Conservation (phyloP, 2,329 filamentous ascomycete species). For the Colletotrichum kahawae region DNA sequence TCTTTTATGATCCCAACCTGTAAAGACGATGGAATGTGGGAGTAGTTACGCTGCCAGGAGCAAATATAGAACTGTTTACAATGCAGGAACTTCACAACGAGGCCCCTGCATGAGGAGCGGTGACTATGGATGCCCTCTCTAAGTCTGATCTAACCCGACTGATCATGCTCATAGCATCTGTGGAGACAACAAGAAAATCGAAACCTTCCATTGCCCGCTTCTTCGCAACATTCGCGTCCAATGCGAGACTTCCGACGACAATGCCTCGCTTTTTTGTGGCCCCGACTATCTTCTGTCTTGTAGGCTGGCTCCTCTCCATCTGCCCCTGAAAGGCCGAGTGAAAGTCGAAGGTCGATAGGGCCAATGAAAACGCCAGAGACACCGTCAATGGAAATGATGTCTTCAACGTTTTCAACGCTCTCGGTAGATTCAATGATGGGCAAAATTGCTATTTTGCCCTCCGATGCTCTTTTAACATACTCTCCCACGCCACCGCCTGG, state of each 20-base stretch:
- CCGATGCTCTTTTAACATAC: background rate
- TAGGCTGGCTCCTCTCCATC: background rate
- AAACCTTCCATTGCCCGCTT: background rate
- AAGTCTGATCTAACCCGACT: background rate
- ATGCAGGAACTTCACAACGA: background rate
- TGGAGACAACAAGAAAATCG: background rate
- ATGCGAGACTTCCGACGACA: background rate
- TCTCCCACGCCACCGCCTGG: background rate
- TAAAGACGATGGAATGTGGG: fast-evolving
- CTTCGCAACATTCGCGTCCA: background rate
- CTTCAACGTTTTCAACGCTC: background rate
- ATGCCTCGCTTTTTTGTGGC: background rate
- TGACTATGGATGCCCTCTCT: background rate
- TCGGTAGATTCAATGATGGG: background rate
- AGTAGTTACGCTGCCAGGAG: background rate
- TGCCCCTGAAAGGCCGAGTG: background rate
- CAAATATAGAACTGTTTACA: no score
- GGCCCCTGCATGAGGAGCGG: background rate
- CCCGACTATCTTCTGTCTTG: background rate
- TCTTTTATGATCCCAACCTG: background rate
- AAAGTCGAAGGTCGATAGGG: background rate
- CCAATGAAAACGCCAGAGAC: background rate
- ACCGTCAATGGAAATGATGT: background rate
- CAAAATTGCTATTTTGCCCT: background rate
- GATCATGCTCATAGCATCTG: background rate